phyloP scores from a whole-genome alignment of 1,139 yeast genomes.

The Kodamaea anthophila region DNA sequence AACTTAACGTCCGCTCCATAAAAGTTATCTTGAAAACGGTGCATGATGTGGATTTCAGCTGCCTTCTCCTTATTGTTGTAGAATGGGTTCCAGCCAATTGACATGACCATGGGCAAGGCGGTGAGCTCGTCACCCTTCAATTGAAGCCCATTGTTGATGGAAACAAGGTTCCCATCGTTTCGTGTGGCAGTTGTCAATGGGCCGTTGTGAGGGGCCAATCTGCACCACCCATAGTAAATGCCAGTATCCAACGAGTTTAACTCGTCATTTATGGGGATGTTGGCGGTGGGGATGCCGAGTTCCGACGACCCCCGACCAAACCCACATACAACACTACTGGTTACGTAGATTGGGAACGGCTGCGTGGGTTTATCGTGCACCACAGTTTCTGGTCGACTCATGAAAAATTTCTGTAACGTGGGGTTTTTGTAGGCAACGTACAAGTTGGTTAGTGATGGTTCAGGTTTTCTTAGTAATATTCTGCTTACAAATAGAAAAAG shows the following conservation, averaged over 20 bases:
- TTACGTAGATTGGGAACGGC: conserved; percentile 65
- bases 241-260: conserved; percentile 60
- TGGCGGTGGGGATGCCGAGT: conserved; percentile 94
- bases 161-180: conserved; percentile 40
- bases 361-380: conserved; percentile 42
- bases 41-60: conserved; percentile 83
- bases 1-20: conserved; percentile 77
- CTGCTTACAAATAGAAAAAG: no score
- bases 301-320: conserved; percentile 95
- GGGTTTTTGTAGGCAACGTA: no score
- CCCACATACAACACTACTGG: conserved; percentile 67
- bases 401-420: conserved; percentile 5
- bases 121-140: conserved; percentile 36
- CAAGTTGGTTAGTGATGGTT: no score
- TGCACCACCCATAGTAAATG: conserved; percentile 84
- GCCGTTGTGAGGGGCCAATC: conserved; percentile 24
- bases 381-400: conserved; percentile 26
- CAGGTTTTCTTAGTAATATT: no score
- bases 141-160: conserved; percentile 56
- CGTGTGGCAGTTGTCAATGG: conserved; percentile 18
- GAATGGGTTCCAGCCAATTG: conserved; percentile 94
- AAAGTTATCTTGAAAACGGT: conserved; percentile 59
- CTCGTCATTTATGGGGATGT: conserved; percentile 59
- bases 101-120: conserved; percentile 83
- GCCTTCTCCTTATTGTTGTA: conserved; percentile 73